Evolutionary conservation across 768 basidiomycete genomes (phyloP).

Genomic region (Daedaleopsis nitida): DNA sequence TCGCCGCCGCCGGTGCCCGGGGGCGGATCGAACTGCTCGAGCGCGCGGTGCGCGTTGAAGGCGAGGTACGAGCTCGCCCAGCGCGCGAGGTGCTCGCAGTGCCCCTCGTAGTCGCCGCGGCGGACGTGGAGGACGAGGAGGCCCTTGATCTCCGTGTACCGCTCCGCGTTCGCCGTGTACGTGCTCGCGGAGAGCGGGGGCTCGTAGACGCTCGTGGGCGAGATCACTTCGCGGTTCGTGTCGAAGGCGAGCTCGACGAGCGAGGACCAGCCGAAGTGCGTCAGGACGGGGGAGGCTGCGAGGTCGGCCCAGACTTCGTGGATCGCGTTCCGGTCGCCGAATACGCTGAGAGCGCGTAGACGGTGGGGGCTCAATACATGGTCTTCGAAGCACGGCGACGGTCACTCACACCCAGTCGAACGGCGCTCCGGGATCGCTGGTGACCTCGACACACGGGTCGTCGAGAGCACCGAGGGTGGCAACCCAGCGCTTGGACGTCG

Average conservation of each 20-base stretch:
- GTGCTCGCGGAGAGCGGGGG: conserved; percentile 16
- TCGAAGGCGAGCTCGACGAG: conserved; percentile 27
- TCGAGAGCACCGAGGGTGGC: conserved; percentile 35
- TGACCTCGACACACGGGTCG: conserved; percentile 43
- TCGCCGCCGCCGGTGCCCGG: conserved; percentile 22
- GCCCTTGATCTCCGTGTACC: conserved; percentile 42
- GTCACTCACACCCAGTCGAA: conserved; percentile 39
- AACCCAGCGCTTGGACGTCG: conserved; percentile 44
- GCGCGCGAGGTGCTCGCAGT: conserved; percentile 46
- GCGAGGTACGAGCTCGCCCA: conserved; percentile 46
- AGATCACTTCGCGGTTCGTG: conserved; percentile 22
- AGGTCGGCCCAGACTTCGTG: conserved; percentile 17
- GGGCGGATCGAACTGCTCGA: conserved; percentile 45
- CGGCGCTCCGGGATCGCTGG: conserved; percentile 23
- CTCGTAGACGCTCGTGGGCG: conserved; percentile 8
- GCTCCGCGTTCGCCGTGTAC: conserved; percentile 8
- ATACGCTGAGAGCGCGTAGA: not conserved
- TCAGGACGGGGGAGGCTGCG: conserved; percentile 21
- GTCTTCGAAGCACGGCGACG: not conserved
- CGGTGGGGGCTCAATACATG: too few species aligned
- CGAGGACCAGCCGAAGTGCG: conserved; percentile 25
- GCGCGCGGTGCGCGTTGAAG: conserved; percentile 54
- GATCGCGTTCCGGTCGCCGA: conserved; percentile 18
- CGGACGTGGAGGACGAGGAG: conserved; percentile 60
- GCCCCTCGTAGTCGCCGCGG: conserved; percentile 55